A percentile compares a stretch with the other conserved stretches of the same genome.
These are phyloP conservation scores for Coemansia sp. DNA, from an alignment of 192 early-diverging fungal species.

Conservation along the genomic window DNA sequence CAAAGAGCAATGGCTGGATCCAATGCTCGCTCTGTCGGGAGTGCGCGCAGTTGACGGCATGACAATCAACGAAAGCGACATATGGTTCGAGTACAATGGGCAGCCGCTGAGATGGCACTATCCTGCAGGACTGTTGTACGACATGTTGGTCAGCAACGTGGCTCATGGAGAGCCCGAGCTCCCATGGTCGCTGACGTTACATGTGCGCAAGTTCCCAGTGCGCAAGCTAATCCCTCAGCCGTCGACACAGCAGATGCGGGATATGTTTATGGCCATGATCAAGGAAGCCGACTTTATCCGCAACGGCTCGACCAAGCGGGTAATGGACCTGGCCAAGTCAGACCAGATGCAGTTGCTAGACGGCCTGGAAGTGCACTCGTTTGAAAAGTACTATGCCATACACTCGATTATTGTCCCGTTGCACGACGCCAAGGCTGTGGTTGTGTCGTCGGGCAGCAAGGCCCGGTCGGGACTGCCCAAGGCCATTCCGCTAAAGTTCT, in stretches of 20 bases:
- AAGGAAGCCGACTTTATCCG: constrained; percentile 88
- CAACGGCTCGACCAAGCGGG: constrained; percentile 76
- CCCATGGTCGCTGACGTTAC: constrained; percentile 80
- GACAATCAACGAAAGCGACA: constrained; percentile 45
- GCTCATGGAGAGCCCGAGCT: constrained; percentile 33
- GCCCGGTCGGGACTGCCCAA: constrained; percentile 14
- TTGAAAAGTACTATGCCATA: constrained; percentile 50
- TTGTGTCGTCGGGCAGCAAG: constrained; percentile 8
- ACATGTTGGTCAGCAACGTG: constrained; percentile 51
- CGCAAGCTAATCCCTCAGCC: constrained; percentile 62
- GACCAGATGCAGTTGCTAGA: constrained; percentile 84
- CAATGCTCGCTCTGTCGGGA: constrained; percentile 38
- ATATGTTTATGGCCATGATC: constrained; percentile 85
- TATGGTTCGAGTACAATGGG: constrained; percentile 75
- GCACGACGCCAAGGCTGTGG: background rate
- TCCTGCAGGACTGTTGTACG: constrained; percentile 82
- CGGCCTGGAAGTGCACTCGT: constrained; percentile 55
- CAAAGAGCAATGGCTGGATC: constrained; percentile 48
- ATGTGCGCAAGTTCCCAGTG: constrained; percentile 70
- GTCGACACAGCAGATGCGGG: constrained; percentile 59
- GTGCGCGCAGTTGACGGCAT: background rate
- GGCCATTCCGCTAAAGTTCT: constrained; percentile 42
- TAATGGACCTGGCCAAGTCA: constrained; percentile 81
- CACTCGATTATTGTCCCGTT: constrained; percentile 30
- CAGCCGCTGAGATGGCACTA: constrained; percentile 84